A percentile compares a stretch with the other conserved stretches of the same genome.
phyloP scores from a whole-genome alignment of 108 stramenopile species.

The Epithemia pelagica region DNA sequence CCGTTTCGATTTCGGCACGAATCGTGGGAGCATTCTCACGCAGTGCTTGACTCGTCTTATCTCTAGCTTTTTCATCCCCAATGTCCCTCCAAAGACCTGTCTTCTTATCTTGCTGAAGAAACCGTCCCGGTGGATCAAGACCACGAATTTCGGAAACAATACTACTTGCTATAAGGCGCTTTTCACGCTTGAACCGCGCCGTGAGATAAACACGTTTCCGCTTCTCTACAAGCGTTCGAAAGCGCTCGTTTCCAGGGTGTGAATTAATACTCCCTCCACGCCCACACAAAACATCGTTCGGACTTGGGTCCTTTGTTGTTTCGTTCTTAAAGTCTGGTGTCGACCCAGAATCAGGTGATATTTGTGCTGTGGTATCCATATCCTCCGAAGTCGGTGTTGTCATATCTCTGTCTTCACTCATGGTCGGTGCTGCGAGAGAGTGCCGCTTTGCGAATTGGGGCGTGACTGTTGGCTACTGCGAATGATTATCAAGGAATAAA shows the following conservation, averaged over 20 bases:
- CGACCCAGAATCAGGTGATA: background rate
- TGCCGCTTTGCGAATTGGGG: background rate
- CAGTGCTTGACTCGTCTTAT: conserved; percentile 81
- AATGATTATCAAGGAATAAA: too few species aligned
- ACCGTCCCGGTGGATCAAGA: conserved; percentile 72
- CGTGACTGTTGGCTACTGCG: too few species aligned
- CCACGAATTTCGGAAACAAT: conserved; percentile 73
- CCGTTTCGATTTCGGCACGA: conserved; percentile 55
- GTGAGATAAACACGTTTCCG: conserved; percentile 54
- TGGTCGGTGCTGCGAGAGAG: background rate
- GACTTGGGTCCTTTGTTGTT: conserved; percentile 22
- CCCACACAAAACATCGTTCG: conserved; percentile 52
- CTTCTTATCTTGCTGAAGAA: conserved; percentile 49
- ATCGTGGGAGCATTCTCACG: conserved; percentile 77
- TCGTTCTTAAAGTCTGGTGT: background rate
- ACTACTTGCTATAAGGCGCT: conserved; percentile 63
- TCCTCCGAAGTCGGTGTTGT: background rate
- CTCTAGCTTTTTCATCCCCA: conserved; percentile 78
- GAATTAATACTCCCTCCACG: conserved; percentile 57
- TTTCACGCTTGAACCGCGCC: conserved; percentile 75
- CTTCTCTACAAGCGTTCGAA: conserved; percentile 46
- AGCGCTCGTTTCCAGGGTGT: conserved; percentile 48
- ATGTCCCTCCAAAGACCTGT: conserved; percentile 65
- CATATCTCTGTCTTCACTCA: background rate
- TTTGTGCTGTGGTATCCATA: background rate